Percentiles rank a stretch among this genome's conserved stretches.
phyloP scores from a whole-genome alignment of 2,329 filamentous ascomycete genomes.

The Metarhizium anisopliae region DNA sequence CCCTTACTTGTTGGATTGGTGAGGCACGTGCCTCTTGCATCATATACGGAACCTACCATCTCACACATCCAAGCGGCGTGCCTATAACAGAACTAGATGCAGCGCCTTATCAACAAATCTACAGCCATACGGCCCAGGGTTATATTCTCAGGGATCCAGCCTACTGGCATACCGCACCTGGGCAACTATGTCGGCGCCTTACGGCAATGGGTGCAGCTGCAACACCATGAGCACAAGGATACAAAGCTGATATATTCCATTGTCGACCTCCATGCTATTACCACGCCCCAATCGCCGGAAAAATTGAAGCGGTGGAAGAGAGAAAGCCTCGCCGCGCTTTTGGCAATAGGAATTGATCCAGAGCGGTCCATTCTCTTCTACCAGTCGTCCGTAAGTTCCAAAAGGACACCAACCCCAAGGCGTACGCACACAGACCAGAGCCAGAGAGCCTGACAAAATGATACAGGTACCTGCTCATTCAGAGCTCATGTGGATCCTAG shows the following conservation, averaged over 20 bases:
- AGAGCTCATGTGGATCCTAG: slow-evolving; percentile 95
- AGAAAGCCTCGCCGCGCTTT: slow-evolving; percentile 68
- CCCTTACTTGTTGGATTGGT: too few relatives aligned
- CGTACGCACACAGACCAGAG: too few relatives aligned
- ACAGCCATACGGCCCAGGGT: slow-evolving; percentile 25
- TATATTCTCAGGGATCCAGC: slow-evolving; percentile 95
- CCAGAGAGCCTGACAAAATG: neutral
- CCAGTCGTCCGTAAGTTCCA: slow-evolving; percentile 60
- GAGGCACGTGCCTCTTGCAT: too few relatives aligned
- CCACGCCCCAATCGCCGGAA: slow-evolving; percentile 57
- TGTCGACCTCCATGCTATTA: slow-evolving; percentile 92
- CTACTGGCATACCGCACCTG: slow-evolving; percentile 85
- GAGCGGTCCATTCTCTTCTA: slow-evolving; percentile 71
- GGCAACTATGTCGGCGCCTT: slow-evolving; percentile 94
- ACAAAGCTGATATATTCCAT: slow-evolving; percentile 72
- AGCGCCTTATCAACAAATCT: neutral
- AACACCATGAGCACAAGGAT: slow-evolving; percentile 46
- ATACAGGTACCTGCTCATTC: slow-evolving; percentile 63
- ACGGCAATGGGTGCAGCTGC: slow-evolving; percentile 74
- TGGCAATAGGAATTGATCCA: slow-evolving; percentile 79
- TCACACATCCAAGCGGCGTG: neutral
- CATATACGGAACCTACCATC: too few relatives aligned
- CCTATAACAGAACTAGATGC: neutral
- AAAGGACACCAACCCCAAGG: neutral
- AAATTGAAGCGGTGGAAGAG: slow-evolving; percentile 56